Evolutionary conservation across 331 rosid genomes (phyloP), one percentile per base, ranked within the genome.

Genomic region (Rhamnella rubrinervis): DNA sequence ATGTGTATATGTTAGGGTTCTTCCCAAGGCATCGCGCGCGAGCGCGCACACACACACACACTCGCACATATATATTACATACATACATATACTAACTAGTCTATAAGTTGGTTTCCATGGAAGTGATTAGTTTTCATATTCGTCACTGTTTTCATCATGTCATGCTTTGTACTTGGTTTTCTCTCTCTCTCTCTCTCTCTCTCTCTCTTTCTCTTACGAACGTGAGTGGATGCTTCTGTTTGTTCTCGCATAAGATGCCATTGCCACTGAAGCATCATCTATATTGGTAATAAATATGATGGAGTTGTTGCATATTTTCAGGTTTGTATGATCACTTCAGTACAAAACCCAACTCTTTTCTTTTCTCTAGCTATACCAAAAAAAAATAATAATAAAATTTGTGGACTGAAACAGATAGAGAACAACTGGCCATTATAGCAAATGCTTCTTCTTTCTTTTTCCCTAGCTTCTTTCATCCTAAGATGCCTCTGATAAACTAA

Each of bases 1-100:
- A 12, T 2, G 14, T 9, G 14, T 11, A 4, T 44, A 9, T 44
- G 16, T 44, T 86, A 86, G 92, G 92, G 92, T 82, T 87, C 85
- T 83, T 78, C 74, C 65, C 19, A 51, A 60, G 61, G 37, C 39
- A 40, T 4, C n/a, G 61, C 16, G 35, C 5, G n/a, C n/a, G n/a
- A n/a, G n/a, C n/a, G 37, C 20, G 18, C 20, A 12, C 46, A 50
- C 18, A 18, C 51, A 31, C 17, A 61, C 1, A 61, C 15, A 59
- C 5, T 13, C 9, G 1, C 3, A 58, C 28, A 11, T 31, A 40
- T 40, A 6, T 40, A 40, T 23, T 40, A 40, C 10, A 40, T 40
- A 40, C 10, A 8, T 26, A 5, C 18, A 26, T 18, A 56, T 49
- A 50, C 17, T 25, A 15, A 25, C 20, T 31, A 23, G 31, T 4